phyloP scores from a whole-genome alignment of 768 basidiomycete species.

The Podaxis sp. region DNA sequence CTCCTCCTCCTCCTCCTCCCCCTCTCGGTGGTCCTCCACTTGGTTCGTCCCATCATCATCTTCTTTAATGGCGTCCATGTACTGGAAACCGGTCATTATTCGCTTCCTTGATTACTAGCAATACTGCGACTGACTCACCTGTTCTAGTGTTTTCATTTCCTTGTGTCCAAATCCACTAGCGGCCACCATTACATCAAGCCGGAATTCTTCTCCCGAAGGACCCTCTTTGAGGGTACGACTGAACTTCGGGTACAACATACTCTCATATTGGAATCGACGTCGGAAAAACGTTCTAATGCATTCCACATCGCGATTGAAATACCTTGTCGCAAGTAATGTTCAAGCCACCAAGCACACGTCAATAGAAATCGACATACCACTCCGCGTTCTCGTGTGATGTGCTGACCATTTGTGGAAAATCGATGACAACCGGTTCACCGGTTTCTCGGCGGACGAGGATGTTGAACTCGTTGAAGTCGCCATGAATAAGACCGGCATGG shows the following conservation, averaged over 20 bases:
- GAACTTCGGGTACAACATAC: conserved; percentile 84
- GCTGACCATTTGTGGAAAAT: conserved; percentile 99
- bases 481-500: conserved; percentile 93
- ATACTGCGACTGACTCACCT: conserved; percentile 50
- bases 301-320: conserved; percentile 98
- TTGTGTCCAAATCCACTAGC: conserved; percentile 92
- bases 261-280: conserved; percentile 91
- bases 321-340: conserved; percentile 53
- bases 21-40: conserved; percentile 36
- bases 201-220: conserved; percentile 53
- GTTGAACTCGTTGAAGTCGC: conserved; percentile 99
- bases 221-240: conserved; percentile 55
- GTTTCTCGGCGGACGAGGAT: conserved; percentile 82
- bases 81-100: conserved; percentile 41
- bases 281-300: conserved; percentile 94
- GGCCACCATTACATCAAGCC: conserved; percentile 86
- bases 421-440: conserved; percentile 86
- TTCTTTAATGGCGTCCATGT: conserved; percentile 51
- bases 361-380: conserved; percentile 54
- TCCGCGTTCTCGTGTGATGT: conserved; percentile 96
- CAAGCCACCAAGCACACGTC: conserved; percentile 15
- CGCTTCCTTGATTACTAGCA: background rate
- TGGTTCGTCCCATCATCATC: conserved; percentile 27
- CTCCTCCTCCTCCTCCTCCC: conserved; percentile 17
- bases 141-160: conserved; percentile 79